Evolutionary conservation across 139 green algal genomes (phyloP).

Genomic region (Chlorella vulgaris): DNA sequence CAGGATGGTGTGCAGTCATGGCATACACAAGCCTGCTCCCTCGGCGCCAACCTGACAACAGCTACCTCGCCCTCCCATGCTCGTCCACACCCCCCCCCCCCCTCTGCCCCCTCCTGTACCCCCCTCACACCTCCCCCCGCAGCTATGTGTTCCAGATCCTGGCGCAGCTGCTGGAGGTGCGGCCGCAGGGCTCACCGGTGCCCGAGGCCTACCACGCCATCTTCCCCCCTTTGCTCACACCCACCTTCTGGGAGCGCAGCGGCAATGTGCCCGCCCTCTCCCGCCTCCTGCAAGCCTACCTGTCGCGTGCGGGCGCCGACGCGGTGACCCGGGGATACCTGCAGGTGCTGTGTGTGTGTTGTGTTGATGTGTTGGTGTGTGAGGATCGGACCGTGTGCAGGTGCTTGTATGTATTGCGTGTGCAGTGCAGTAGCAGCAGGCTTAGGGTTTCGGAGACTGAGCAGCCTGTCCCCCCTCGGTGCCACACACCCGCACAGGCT

Average conservation of each 20-base stretch:
- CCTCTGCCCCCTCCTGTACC: not conserved
- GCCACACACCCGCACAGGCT: slow-evolving; percentile 20
- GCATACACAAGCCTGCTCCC: too few species aligned
- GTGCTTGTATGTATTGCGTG: not conserved
- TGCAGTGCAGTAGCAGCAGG: not conserved
- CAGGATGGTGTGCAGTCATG: too few species aligned
- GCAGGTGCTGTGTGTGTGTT: slow-evolving; percentile 1
- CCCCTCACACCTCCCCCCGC: slow-evolving; percentile 67
- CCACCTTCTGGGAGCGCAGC: slow-evolving; percentile 89
- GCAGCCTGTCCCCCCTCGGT: not conserved
- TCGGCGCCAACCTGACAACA: not conserved
- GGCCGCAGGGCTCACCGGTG: slow-evolving; percentile 45
- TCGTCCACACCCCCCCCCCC: slow-evolving; percentile 34
- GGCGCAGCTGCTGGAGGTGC: slow-evolving; percentile 89
- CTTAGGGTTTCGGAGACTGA: not conserved
- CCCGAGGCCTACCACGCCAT: slow-evolving; percentile 82
- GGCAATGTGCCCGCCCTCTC: slow-evolving; percentile 95
- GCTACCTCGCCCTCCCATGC: not conserved
- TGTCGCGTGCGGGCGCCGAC: slow-evolving; percentile 71
- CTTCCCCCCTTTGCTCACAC: slow-evolving; percentile 87
- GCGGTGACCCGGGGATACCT: slow-evolving; percentile 75
- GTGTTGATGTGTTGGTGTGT: not conserved
- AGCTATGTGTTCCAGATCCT: slow-evolving; percentile 79
- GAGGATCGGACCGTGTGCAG: not conserved
- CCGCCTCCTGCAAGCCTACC: slow-evolving; percentile 92